A percentile compares a stretch with the other conserved stretches of the same genome.
Conservation (phyloP, 2,329 filamentous ascomycete species). For the Macroventuria anomochaeta region DNA sequence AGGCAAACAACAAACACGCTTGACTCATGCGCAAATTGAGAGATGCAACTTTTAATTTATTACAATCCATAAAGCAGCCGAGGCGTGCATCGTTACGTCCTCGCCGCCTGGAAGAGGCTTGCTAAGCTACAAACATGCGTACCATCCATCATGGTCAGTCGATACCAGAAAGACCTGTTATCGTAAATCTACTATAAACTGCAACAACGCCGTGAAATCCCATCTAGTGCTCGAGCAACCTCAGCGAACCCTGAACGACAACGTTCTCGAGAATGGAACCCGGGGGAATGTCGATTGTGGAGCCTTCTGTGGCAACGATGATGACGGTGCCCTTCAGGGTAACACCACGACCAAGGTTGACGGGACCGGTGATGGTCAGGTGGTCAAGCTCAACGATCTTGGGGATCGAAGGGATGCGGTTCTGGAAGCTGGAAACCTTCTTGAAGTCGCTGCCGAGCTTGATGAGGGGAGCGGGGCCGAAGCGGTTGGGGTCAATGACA, state of each 20-base stretch:
- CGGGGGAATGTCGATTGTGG: constrained; percentile 96
- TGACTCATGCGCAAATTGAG: constrained; percentile 3
- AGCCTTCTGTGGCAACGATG: constrained; percentile 96
- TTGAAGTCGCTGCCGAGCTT: constrained; percentile 99
- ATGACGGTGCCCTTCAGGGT: constrained; percentile 98
- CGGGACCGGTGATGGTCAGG: constrained; percentile 94
- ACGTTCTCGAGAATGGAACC: constrained; percentile 98
- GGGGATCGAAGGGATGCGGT: constrained; percentile 84
- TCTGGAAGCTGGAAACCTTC: constrained; percentile 98
- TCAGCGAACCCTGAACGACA: constrained; percentile 95
- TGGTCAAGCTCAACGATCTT: constrained; percentile 93
- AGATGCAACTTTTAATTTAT: constrained; percentile 35
- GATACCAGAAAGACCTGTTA: constrained; percentile 28
- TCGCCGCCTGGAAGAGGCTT: constrained; percentile 14
- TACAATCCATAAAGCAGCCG: constrained; percentile 32
- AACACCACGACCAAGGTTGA: constrained; percentile 94
- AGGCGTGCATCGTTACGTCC: constrained; percentile 27
- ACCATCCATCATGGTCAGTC: constrained; percentile 26
- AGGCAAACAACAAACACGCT: constrained; percentile 12
- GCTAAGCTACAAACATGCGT: constrained; percentile 37
- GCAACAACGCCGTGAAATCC: constrained; percentile 18
- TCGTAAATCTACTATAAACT: constrained; percentile 35
- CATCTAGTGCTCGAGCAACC: constrained; percentile 69
- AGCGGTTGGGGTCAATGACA: constrained; percentile 93
- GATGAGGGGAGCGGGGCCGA: constrained; percentile 95